Conservation (phyloP, 176 grass and related monocot species). For the Juncus effusus region DNA sequence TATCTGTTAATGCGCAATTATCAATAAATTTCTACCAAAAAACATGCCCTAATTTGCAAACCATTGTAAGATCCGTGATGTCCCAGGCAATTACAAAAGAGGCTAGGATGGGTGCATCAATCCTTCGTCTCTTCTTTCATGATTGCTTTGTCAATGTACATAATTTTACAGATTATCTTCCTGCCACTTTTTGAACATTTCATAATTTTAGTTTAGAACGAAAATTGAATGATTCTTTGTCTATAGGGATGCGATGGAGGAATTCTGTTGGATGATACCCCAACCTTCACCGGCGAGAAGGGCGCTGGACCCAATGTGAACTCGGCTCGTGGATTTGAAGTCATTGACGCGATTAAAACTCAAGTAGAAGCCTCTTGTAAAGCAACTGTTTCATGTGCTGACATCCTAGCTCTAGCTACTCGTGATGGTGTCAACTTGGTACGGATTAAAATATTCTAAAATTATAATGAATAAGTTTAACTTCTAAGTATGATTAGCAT, state of each 20-base stretch:
- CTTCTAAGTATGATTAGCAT: neutral
- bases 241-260: constrained; percentile 8
- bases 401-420: constrained; percentile 34
- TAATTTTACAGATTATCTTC: neutral
- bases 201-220: no score
- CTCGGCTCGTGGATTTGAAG: constrained; percentile 43
- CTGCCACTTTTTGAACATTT: neutral
- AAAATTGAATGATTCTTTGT: no score
- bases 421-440: constrained; percentile 34
- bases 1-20: constrained; percentile 11
- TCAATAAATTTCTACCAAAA: constrained; percentile 46
- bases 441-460: no score
- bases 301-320: constrained; percentile 27
- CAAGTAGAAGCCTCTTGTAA: constrained; percentile 26
- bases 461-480: neutral
- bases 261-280: constrained; percentile 48
- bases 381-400: constrained; percentile 31
- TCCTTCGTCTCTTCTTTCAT: constrained; percentile 65
- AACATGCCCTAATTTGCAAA: constrained; percentile 38
- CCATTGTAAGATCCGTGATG: constrained; percentile 36
- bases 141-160: constrained; percentile 60
- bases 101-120: constrained; percentile 33
- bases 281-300: constrained; percentile 30
- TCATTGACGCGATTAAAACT: constrained; percentile 49
- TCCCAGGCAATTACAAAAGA: constrained; percentile 34